Evolutionary conservation across 2,329 filamentous ascomycete genomes (phyloP), one percentile per base, ranked within the genome.

Genomic region (Monosporascus cannonballus): DNA sequence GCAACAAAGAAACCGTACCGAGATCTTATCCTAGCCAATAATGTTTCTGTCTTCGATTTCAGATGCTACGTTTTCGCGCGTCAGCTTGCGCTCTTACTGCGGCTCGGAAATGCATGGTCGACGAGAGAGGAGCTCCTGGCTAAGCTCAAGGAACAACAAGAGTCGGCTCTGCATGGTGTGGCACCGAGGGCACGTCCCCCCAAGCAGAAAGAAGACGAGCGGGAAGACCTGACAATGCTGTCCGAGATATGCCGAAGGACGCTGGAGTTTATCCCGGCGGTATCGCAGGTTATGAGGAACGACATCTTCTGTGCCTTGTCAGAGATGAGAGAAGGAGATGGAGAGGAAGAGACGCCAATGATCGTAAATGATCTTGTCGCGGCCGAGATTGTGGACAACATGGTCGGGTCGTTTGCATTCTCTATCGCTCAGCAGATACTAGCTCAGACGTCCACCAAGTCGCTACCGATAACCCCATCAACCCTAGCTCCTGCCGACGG

Each of bases 11-110:
- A 96, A 68, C 81, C 89, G 1, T 99, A 97, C 66, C 84, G 93
- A 49, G 90, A 95, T 53, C 83, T 96, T 62, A 99, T 99, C 48
- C 76, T 99, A 39, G 87, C 89, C 15, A 99, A 95, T 72, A 89
- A 96, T 59, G 95, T 99, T 37, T 99, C 94, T 0, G 78, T 96
- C 3, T 96, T 97, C 65, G 94, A 99, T 69, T 97, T 99, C 67
- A 81, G 90, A 48, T 90, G 88, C 61, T 99, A 99, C 67, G 85
- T 99, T 14, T 99, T 97, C 68, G 85, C 90, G 3, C 83, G 94
- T 24, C 93, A 99, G 63, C 83, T 96, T 56, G 82, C 87, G 3
- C 73, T 99, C 1, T 77, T 97, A 1, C 76, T 96, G 14, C 83
- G 92, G 4, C 79, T 96, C 1, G 91, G 89, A n/a, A 94, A 93